phyloP scores from a whole-genome alignment of 2,329 filamentous ascomycete genomes.

The Xylariaceae sp. region DNA sequence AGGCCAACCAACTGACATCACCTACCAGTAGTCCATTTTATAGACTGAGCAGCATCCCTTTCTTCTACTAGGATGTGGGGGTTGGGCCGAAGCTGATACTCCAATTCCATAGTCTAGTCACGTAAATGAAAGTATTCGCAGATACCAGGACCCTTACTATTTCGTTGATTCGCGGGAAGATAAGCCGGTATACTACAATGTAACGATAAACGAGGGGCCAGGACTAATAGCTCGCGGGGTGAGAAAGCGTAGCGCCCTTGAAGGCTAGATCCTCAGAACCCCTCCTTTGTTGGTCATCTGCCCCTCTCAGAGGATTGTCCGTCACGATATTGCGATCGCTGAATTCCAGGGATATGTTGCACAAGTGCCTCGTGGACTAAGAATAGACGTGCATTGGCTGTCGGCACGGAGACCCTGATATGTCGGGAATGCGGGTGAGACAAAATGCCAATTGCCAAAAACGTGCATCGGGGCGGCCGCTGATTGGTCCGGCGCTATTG shows the following conservation, averaged over 20 bases:
- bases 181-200: too few relatives aligned
- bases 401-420: not conserved
- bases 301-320: not conserved
- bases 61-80: too few relatives aligned
- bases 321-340: not conserved
- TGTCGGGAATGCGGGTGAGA: not conserved
- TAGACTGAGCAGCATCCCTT: too few relatives aligned
- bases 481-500: conserved; percentile 8
- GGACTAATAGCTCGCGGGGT: not conserved
- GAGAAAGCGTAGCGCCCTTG: not conserved
- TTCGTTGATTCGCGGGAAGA: too few relatives aligned
- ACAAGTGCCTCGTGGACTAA: conserved; percentile 5
- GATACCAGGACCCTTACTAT: too few relatives aligned
- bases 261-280: not conserved
- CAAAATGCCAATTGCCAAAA: conserved; percentile 11
- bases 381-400: conserved; percentile 14
- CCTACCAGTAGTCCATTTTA: too few relatives aligned
- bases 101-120: too few relatives aligned
- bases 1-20: too few relatives aligned
- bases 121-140: too few relatives aligned
- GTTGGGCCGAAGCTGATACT: too few relatives aligned
- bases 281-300: not conserved
- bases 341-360: not conserved
- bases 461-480: conserved; percentile 6
- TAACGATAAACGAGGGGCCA: too few relatives aligned